A percentile compares a stretch with the other conserved stretches of the same genome.
Evolutionary conservation across 2,329 filamentous ascomycete genomes (phyloP).

Genomic region (Alternaria panax): DNA sequence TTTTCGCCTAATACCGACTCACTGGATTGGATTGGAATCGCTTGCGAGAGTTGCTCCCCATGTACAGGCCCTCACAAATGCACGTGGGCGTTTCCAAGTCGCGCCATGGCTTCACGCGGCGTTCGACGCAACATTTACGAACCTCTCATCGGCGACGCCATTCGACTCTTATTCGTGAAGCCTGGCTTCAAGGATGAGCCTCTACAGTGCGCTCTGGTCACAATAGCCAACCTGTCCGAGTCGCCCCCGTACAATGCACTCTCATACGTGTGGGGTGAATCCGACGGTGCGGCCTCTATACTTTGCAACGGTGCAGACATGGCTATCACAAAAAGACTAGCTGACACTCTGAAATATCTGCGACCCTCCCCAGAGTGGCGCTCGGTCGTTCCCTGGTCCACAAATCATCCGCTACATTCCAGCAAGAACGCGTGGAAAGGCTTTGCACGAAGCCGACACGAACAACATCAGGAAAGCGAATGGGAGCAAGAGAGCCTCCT

Average conservation of each 20-base stretch:
- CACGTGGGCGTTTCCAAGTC: too few species aligned
- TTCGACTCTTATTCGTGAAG: too few species aligned
- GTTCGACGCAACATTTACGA: too few species aligned
- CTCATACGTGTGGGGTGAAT: not conserved
- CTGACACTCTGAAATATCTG: not conserved
- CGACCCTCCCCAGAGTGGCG: not conserved
- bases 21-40: too few species aligned
- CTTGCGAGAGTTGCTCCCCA: rapidly evolving
- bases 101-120: too few species aligned
- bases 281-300: too few species aligned
- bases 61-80: too few species aligned
- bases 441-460: slow-evolving; percentile 4
- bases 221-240: too few species aligned
- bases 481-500: not conserved
- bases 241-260: not conserved
- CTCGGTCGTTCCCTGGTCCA: not conserved
- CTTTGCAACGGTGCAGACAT: not conserved
- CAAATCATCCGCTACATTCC: slow-evolving; percentile 1
- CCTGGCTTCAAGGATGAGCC: not conserved
- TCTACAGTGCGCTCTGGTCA: too few species aligned
- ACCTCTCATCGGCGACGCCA: too few species aligned
- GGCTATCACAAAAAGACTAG: not conserved
- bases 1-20: too few species aligned
- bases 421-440: slow-evolving; percentile 2
- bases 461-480: not conserved